Base-by-base conservation (phyloP, 2,329 filamentous ascomycete genomes). In the Penicillium paneum region DNA sequence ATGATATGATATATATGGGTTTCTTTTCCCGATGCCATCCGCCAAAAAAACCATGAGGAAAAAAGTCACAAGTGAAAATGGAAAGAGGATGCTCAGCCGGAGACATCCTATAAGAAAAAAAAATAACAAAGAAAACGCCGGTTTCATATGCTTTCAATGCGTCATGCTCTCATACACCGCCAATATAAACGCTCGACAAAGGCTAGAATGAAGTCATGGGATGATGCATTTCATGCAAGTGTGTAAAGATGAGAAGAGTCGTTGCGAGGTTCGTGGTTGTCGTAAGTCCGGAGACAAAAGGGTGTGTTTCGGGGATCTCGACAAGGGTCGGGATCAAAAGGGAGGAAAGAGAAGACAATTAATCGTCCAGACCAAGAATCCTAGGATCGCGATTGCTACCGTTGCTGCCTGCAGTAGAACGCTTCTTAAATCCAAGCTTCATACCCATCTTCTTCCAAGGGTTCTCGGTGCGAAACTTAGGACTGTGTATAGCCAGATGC, bases 401-500 rank as follows among this genome's bases (percentile, higher is more conserved):
- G 17, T 10, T 52, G 44, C 60, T 65, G 21, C 59, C 59, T 8
- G 60, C 57, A 26, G 62, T 61, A 19, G 69, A 67, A 21, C 67
- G 68, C 60, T 75, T 75, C 58, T 74, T 76, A 56, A 74, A 76
- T 13, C 73, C 74, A 49, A 81, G 64, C 63, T 78, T 79, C 70
- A 78, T 75, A 3, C 77, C 77, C 76, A 79, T 78, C 60, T 79
- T 80, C 66, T 79, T 80, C 78, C 78, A 81, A 5, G 77, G 74
- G 60, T 79, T 78, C 46, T 80, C 75, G 56, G 73, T 65, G 56
- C 74, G 71, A 55, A 64, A 62, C 63, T 74, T 73, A n/a, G 74
- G 72, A 55, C 72, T 77, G 41, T 69, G 62, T 39, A 67, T 56
- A 41, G 66, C 54, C 50, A 68, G 56, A 55, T 69, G 51, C 36